These are phyloP conservation scores for Phylloporus sp. DNA, from an alignment of 768 basidiomycete species.

Conservation along the genomic window DNA sequence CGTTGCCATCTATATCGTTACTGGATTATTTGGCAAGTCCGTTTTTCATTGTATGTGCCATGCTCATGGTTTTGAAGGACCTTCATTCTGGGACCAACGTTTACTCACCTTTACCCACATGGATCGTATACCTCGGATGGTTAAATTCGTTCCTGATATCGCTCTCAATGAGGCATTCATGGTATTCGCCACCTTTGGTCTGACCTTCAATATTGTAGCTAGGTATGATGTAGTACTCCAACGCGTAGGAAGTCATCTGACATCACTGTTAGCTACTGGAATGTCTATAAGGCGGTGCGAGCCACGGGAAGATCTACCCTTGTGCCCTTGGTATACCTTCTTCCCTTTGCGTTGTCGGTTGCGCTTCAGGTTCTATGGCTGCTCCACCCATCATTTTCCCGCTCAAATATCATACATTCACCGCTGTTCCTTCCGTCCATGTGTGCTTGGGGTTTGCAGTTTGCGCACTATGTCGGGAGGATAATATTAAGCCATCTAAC, in stretches of 20 bases:
- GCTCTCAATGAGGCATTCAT: constrained; percentile 87
- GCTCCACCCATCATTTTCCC: constrained; percentile 54
- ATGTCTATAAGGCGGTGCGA: constrained; percentile 66
- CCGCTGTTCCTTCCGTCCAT: constrained; percentile 83
- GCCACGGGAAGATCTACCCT: constrained; percentile 39
- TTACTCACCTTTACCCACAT: constrained; percentile 58
- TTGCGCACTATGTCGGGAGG: constrained; percentile 84
- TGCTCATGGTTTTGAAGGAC: constrained; percentile 43
- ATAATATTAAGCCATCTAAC: constrained; percentile 95
- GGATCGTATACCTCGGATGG: constrained; percentile 46
- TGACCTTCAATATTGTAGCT: constrained; percentile 76
- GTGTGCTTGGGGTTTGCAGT: constrained; percentile 90
- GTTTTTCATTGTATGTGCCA: not conserved
- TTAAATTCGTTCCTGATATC: constrained; percentile 54
- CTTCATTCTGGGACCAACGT: constrained; percentile 75
- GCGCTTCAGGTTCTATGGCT: constrained; percentile 82
- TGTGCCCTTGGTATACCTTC: constrained; percentile 65
- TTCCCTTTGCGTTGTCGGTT: constrained; percentile 75
- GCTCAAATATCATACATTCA: constrained; percentile 71
- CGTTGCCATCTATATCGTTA: constrained; percentile 67
- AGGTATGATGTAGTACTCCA: constrained; percentile 39
- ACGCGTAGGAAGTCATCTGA: constrained; percentile 3
- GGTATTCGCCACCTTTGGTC: constrained; percentile 65
- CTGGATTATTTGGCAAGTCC: constrained; percentile 66
- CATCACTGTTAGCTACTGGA: constrained; percentile 55